Conservation (phyloP, 768 basidiomycete species). For the Russula lepida region DNA sequence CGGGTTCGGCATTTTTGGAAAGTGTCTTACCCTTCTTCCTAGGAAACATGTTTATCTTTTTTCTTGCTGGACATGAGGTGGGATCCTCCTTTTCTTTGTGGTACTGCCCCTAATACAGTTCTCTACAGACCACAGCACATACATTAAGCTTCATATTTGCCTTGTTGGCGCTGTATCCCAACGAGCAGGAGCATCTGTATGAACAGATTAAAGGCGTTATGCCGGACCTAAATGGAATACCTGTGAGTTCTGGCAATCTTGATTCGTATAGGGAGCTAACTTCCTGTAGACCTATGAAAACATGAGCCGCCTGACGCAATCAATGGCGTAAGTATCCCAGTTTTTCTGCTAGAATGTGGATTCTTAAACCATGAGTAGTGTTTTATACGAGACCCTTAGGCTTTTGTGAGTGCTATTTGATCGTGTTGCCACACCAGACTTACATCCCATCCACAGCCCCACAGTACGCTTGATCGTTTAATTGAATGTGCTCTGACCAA, state of each 20-base stretch:
- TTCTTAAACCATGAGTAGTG: constrained; percentile 26
- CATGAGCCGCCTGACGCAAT: not conserved
- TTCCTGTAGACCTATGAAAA: not conserved
- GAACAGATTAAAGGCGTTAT: not conserved
- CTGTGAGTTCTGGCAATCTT: not conserved
- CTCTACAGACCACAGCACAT: constrained; percentile 31
- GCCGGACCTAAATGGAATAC: not conserved
- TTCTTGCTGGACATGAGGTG: constrained; percentile 31
- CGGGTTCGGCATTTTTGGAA: not conserved
- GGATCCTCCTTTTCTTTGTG: not conserved
- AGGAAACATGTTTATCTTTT: constrained; percentile 28
- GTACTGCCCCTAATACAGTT: not conserved
- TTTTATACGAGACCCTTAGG: constrained; percentile 43
- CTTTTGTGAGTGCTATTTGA: constrained; percentile 27
- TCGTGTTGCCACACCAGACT: not conserved
- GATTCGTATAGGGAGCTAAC: not conserved
- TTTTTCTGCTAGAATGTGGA: no score
- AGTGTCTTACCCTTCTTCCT: not conserved
- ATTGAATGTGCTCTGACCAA: no score
- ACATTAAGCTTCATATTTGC: constrained; percentile 34
- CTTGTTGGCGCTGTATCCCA: constrained; percentile 35
- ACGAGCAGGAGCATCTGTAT: constrained; percentile 31
- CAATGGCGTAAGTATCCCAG: not conserved
- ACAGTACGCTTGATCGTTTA: not conserved
- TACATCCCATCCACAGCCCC: not conserved